These are phyloP conservation scores for Cercospora beticola DNA, from an alignment of 2,329 filamentous ascomycete species.

Conservation along the genomic window DNA sequence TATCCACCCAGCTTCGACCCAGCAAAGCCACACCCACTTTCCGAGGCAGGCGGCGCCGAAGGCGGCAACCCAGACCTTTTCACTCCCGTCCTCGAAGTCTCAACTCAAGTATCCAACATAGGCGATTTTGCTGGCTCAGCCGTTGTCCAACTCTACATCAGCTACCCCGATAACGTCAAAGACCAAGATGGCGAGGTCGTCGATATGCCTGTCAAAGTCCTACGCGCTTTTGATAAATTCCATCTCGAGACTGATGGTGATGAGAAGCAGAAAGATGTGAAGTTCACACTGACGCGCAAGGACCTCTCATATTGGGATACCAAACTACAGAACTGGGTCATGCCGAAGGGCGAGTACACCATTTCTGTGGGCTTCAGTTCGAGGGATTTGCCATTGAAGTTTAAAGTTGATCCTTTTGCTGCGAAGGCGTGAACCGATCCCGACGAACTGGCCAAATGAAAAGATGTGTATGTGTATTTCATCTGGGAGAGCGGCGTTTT, in stretches of 20 bases:
- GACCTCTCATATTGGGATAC: conserved; percentile 42
- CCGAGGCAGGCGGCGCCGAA: conserved; percentile 67
- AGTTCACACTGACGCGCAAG: conserved; percentile 40
- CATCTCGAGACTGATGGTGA: conserved; percentile 28
- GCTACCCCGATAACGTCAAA: conserved; percentile 39
- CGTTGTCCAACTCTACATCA: conserved; percentile 60
- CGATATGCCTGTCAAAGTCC: conserved; percentile 50
- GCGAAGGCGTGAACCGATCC: no score
- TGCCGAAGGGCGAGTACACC: conserved; percentile 37
- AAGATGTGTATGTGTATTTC: no score
- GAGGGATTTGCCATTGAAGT: conserved; percentile 20
- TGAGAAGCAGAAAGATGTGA: conserved; percentile 26
- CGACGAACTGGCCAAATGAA: no score
- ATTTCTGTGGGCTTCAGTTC: conserved; percentile 35
- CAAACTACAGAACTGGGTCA: conserved; percentile 39
- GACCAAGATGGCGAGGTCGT: conserved; percentile 30
- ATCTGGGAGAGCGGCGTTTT: no score
- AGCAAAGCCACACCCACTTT: conserved; percentile 46
- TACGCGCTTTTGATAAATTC: conserved; percentile 49
- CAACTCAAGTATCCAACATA: conserved; percentile 60
- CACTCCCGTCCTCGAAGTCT: conserved; percentile 52
- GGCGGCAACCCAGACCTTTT: conserved; percentile 68
- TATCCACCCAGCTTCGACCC: conserved; percentile 53
- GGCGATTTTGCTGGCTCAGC: conserved; percentile 55
- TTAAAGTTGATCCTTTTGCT: conserved; percentile 18